Evolutionary conservation across 345 rosid species (phyloP).

Genomic region (Populus tremula): DNA sequence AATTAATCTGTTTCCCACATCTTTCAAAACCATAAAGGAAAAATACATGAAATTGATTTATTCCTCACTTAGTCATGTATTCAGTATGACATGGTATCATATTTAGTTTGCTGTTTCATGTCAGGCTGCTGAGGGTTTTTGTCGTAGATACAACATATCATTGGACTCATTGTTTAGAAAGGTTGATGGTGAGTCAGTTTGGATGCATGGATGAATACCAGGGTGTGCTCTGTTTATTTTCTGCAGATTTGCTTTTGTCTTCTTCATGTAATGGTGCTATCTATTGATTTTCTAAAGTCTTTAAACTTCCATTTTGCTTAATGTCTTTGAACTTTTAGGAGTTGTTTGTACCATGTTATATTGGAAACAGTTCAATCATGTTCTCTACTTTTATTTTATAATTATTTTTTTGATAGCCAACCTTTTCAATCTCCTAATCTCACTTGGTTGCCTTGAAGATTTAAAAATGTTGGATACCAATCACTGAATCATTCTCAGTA

Average conservation of each 20-base stretch:
- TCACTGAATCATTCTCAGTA: not conserved
- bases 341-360: not conserved
- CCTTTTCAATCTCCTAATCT: not conserved
- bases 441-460: not conserved
- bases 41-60: not conserved
- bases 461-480: too few species aligned
- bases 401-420: not conserved
- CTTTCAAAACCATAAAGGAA: not conserved
- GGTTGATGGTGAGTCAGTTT: slow-evolving; percentile 59
- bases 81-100: not conserved
- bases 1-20: not conserved
- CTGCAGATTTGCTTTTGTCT: not conserved
- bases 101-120: slow-evolving; percentile 21
- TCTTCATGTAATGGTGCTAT: not conserved
- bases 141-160: slow-evolving; percentile 70
- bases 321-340: not conserved
- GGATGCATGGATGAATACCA: not conserved
- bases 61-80: not conserved
- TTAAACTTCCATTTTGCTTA: not conserved
- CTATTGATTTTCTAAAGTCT: not conserved
- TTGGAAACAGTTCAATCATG: not conserved
- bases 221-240: not conserved
- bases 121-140: slow-evolving; percentile 96
- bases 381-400: not conserved
- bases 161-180: slow-evolving; percentile 59